Base-by-base conservation (phyloP, 805 yeast species). In the Spathaspora sp. region DNA sequence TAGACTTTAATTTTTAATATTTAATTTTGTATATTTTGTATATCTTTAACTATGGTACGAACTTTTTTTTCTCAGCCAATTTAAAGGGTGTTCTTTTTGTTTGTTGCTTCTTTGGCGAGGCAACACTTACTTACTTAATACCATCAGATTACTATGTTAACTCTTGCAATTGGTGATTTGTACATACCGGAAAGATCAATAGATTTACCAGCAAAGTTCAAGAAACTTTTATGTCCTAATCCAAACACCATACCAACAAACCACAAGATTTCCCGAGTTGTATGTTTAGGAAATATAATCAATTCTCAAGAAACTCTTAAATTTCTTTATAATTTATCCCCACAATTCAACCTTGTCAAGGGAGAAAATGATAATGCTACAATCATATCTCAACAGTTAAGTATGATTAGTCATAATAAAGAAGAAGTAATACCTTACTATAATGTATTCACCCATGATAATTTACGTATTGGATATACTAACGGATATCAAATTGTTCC, bases 401-500 rank as follows among this genome's bases (percentile, higher is more conserved):
- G 20, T 16, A 49, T 56, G 45, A 43, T 56, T 19, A 55, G 63
- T 26, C 58, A 58, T 17, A 53, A 49, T 14, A 56, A 52, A 9
- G 63, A 54, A 14, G 42, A 46, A 50, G 45, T 50, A 58, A 65
- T 86, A 45, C 96, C 94, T 12, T 68, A 85, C 40, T 80, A 85
- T 44, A 72, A 82, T 23, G 83, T 86, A 3, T 81, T 90, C 39
- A 77, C 77, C 12, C 84, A 79, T 50, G 97, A 90, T 23, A 78
- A 79, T 52, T 78, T 93, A 52, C 81, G 84, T 50, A 83, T 93
- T 47, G 98, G 98, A 2, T 79, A 92, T 57, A 83, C 93, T 12
- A 86, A 89, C 60, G 97, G 97, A 5, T 86, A 84, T 65, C 85
- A 86, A 26, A 75, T 91, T 1, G 85, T 92, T 8, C 98, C 99